Evolutionary conservation across 2,329 filamentous ascomycete species (phyloP).

Genomic region (Sphaceloma murrayae): DNA sequence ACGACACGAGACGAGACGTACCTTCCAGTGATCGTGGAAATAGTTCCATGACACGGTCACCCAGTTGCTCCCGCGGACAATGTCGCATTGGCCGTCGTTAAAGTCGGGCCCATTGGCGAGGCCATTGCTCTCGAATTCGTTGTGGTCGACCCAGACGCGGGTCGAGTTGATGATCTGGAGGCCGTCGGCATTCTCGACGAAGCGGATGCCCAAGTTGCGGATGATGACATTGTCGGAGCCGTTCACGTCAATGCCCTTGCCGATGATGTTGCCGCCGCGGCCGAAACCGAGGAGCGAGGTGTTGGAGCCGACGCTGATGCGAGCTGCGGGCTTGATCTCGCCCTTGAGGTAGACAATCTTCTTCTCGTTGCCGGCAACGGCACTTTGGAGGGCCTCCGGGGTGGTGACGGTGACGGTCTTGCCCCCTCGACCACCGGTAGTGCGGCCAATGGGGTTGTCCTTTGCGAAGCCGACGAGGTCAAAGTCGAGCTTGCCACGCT

Average conservation of each 20-base stretch:
- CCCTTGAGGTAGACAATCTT: conserved; percentile 39
- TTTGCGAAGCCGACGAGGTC: conserved; percentile 21
- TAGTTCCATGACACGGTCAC: conserved; percentile 43
- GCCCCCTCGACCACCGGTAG: conserved; percentile 33
- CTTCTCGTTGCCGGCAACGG: conserved; percentile 35
- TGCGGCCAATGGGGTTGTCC: conserved; percentile 25
- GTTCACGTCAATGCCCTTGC: conserved; percentile 31
- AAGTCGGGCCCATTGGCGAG: conserved; percentile 25
- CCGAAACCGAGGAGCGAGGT: conserved; percentile 36
- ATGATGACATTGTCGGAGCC: conserved; percentile 35
- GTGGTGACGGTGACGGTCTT: conserved; percentile 29
- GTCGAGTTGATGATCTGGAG: conserved; percentile 40
- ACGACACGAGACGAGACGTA: background rate
- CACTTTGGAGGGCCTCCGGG: conserved; percentile 34
- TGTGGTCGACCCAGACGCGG: conserved; percentile 41
- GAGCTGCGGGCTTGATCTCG: conserved; percentile 34
- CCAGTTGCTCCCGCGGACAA: conserved; percentile 38
- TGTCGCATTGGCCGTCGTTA: conserved; percentile 39
- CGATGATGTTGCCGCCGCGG: conserved; percentile 30
- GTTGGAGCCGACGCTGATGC: conserved; percentile 39
- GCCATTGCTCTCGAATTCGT: conserved; percentile 38
- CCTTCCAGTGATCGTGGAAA: conserved; percentile 42
- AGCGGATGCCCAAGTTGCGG: conserved; percentile 31
- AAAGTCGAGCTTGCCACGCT: conserved; percentile 15
- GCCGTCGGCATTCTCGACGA: conserved; percentile 35